Evolutionary conservation across 371 early-diverging fungal genomes (phyloP).

Genomic region (Apophysomyces elegans): DNA sequence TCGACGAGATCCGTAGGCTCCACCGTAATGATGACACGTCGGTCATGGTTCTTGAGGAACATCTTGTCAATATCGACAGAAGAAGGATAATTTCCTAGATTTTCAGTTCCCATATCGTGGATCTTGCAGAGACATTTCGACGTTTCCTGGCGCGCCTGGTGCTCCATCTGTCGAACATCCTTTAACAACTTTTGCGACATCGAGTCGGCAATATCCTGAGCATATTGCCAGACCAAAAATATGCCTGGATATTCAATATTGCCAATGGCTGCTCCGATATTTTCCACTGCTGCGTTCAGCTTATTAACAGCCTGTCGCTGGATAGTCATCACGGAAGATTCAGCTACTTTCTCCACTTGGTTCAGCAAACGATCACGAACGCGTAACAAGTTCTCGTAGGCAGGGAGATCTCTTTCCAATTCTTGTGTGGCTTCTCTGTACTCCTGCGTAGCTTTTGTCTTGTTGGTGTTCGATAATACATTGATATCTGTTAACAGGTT

Average conservation of each 20-base stretch:
- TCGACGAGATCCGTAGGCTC: constrained; percentile 75
- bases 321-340: constrained; percentile 61
- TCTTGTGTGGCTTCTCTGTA: constrained; percentile 39
- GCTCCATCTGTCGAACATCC: constrained; percentile 70
- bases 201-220: constrained; percentile 73
- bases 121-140: constrained; percentile 64
- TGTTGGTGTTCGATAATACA: constrained; percentile 60
- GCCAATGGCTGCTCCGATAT: constrained; percentile 65
- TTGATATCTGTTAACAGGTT: constrained; percentile 78
- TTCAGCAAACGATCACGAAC: constrained; percentile 62
- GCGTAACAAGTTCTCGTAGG: constrained; percentile 57
- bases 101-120: constrained; percentile 60
- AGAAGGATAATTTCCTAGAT: constrained; percentile 49
- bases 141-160: constrained; percentile 68
- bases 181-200: constrained; percentile 68
- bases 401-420: constrained; percentile 59
- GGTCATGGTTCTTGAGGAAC: constrained; percentile 47
- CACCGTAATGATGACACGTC: constrained; percentile 58
- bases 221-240: constrained; percentile 84
- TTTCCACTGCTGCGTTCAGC: constrained; percentile 62
- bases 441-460: constrained; percentile 45
- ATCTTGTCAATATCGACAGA: constrained; percentile 52
- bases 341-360: constrained; percentile 71
- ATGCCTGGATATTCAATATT: constrained; percentile 82
- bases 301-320: constrained; percentile 56